These are phyloP conservation scores for Bacidia rubella DNA, from an alignment of 495 filamentous ascomycete genomes.

Conservation along the genomic window DNA sequence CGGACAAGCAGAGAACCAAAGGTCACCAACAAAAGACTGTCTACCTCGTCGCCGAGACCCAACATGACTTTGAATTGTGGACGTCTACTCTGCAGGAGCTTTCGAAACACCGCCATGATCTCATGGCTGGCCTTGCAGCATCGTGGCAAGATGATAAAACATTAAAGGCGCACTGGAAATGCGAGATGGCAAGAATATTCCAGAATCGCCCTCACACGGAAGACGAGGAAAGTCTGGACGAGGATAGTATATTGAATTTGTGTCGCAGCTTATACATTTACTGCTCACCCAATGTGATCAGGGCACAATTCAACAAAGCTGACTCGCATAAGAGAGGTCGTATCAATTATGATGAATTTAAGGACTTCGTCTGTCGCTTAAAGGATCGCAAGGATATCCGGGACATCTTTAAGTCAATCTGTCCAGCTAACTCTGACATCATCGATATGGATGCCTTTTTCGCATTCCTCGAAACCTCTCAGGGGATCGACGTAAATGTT, in stretches of 20 bases:
- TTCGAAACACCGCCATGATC: slow-evolving; percentile 66
- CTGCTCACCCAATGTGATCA: slow-evolving; percentile 59
- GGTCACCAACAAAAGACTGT: slow-evolving; percentile 57
- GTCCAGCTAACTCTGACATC: slow-evolving; percentile 39
- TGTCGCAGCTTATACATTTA: slow-evolving; percentile 85
- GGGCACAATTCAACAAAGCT: slow-evolving; percentile 61
- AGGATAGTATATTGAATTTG: slow-evolving; percentile 61
- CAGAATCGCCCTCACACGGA: slow-evolving; percentile 37
- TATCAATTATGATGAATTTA: slow-evolving; percentile 65
- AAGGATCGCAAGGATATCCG: slow-evolving; percentile 74
- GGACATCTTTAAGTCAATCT: slow-evolving; percentile 45
- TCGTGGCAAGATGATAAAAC: slow-evolving; percentile 62
- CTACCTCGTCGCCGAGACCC: slow-evolving; percentile 66
- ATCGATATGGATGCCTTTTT: slow-evolving; percentile 62
- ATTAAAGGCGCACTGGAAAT: slow-evolving; percentile 67
- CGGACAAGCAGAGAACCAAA: slow-evolving; percentile 52
- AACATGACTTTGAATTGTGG: slow-evolving; percentile 61
- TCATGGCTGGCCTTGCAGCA: slow-evolving; percentile 74
- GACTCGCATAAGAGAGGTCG: slow-evolving; percentile 46
- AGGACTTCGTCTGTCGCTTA: slow-evolving; percentile 63
- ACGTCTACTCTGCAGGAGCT: slow-evolving; percentile 66
- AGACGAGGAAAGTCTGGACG: slow-evolving; percentile 57
- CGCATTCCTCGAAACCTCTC: slow-evolving; percentile 55
- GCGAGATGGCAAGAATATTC: slow-evolving; percentile 65
- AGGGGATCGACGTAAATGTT: slow-evolving; percentile 59